Conservation (phyloP, 176 grass and related monocot species). For the Thinopyrum elongatum region DNA sequence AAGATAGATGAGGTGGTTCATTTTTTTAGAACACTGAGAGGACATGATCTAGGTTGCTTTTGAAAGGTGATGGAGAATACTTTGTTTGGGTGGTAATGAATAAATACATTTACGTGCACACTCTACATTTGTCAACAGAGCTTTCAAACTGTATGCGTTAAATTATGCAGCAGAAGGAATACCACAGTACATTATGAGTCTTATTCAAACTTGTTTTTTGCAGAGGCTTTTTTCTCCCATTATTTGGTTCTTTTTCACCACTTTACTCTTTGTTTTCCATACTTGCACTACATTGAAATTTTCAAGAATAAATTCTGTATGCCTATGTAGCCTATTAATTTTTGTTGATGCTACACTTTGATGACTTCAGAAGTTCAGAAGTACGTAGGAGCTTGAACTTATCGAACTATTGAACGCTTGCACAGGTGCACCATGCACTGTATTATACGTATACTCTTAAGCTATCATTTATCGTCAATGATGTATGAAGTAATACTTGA, state of each 20-base stretch:
- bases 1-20: slow-evolving; percentile 7
- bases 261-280: not conserved
- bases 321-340: not conserved
- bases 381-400: not conserved
- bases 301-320: slow-evolving; percentile 1
- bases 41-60: not conserved
- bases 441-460: not conserved
- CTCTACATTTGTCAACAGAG: not conserved
- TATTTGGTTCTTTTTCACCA: not conserved
- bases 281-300: not conserved
- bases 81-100: not conserved
- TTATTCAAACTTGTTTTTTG: not conserved
- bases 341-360: slow-evolving; percentile 5
- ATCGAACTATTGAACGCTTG: not conserved
- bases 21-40: not conserved
- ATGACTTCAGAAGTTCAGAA: slow-evolving; percentile 2
- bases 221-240: slow-evolving; percentile 1
- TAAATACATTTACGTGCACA: not conserved
- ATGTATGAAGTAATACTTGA: not conserved
- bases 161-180: not conserved
- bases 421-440: slow-evolving; percentile 1
- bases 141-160: not conserved
- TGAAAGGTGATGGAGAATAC: not conserved
- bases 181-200: not conserved
- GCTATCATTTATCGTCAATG: slow-evolving; percentile 8